Evolutionary conservation across 2,329 filamentous ascomycete genomes (phyloP).

Genomic region (Rutstroemia sydowiana): DNA sequence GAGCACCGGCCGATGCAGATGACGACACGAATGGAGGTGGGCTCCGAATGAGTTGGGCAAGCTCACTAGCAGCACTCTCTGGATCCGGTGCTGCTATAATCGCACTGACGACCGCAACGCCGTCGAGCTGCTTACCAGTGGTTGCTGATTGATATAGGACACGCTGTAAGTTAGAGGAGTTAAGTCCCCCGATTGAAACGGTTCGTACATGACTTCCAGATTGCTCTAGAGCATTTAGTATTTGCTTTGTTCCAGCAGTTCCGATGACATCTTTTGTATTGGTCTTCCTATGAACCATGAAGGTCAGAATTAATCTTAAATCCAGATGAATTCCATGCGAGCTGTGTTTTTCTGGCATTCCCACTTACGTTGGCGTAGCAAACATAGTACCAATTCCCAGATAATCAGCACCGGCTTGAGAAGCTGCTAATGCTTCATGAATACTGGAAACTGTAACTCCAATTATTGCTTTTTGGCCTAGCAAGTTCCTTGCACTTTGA

Average conservation of each 20-base stretch:
- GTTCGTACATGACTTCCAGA: conserved; percentile 42
- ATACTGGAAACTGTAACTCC: conserved; percentile 76
- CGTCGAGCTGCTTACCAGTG: conserved; percentile 57
- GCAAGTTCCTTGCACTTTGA: conserved; percentile 57
- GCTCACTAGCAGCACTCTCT: conserved; percentile 49
- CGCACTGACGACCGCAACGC: conserved; percentile 83
- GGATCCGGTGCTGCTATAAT: conserved; percentile 70
- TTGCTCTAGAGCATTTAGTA: conserved; percentile 50
- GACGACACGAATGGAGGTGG: conserved; percentile 24
- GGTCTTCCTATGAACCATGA: conserved; percentile 54
- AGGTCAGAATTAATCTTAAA: too few relatives aligned
- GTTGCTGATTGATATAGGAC: conserved; percentile 62
- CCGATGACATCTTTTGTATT: conserved; percentile 80
- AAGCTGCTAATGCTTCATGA: conserved; percentile 66
- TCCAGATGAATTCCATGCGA: background rate
- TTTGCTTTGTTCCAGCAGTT: conserved; percentile 59
- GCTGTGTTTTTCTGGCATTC: background rate
- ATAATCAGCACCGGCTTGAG: conserved; percentile 75
- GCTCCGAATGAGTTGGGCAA: conserved; percentile 46
- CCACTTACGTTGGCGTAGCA: conserved; percentile 64
- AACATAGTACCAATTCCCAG: conserved; percentile 87
- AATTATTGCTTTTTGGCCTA: conserved; percentile 74
- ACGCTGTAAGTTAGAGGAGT: conserved; percentile 64
- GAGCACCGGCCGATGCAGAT: conserved; percentile 9
- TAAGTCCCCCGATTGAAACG: conserved; percentile 87